These are phyloP conservation scores for Acer saccharum DNA, from an alignment of 345 rosid species.

Conservation along the genomic window DNA sequence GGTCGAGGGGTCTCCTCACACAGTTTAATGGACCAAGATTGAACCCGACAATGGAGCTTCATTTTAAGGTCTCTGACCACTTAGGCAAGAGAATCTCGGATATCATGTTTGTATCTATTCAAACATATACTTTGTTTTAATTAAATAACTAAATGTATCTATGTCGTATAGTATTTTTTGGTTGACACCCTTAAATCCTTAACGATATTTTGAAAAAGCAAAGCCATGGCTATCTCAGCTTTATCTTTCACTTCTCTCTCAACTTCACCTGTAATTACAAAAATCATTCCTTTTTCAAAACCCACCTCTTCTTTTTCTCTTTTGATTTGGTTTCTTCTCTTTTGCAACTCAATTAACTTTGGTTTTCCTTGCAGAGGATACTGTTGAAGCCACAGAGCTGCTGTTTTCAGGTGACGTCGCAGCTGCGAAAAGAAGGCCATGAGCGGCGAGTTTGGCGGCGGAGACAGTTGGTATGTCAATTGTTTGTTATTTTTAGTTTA, in stretches of 20 bases:
- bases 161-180: too few relatives aligned
- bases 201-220: neutral
- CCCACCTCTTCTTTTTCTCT: neutral
- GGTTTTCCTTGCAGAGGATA: constrained; percentile 32
- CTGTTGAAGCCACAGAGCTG: constrained; percentile 32
- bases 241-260: constrained; percentile 30
- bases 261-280: constrained; percentile 24
- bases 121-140: too few relatives aligned
- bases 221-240: constrained; percentile 35
- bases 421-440: constrained; percentile 39
- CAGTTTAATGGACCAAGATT: too few relatives aligned
- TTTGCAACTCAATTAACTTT: neutral
- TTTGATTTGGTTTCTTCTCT: too few relatives aligned
- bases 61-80: too few relatives aligned
- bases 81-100: too few relatives aligned
- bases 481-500: neutral
- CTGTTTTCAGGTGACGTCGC: constrained; percentile 42
- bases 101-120: too few relatives aligned
- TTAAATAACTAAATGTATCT: too few relatives aligned
- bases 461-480: constrained; percentile 59
- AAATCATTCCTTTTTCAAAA: neutral
- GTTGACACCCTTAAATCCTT: too few relatives aligned
- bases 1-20: too few relatives aligned
- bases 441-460: constrained; percentile 78
- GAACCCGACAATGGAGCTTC: too few relatives aligned